These are phyloP conservation scores for Oidiodendron maius DNA, from an alignment of 495 filamentous ascomycete genomes.

Conservation along the genomic window DNA sequence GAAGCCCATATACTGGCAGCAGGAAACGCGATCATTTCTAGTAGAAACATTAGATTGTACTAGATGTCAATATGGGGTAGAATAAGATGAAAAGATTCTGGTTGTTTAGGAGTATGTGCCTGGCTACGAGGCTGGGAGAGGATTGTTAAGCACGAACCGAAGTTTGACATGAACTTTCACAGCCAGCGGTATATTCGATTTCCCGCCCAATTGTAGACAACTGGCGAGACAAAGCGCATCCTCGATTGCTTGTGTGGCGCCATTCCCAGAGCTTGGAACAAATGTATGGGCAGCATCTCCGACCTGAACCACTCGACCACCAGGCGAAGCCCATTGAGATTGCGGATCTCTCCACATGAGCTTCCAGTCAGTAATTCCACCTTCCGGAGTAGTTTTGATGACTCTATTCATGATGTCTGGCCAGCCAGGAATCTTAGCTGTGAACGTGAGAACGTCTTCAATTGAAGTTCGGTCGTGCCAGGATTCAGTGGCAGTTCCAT, in stretches of 20 bases:
- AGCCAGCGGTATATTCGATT: too few relatives aligned
- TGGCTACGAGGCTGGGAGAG: too few relatives aligned
- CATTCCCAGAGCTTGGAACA: conserved; percentile 65
- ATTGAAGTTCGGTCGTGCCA: not conserved
- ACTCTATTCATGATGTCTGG: not conserved
- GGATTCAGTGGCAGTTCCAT: not conserved
- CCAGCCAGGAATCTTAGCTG: not conserved
- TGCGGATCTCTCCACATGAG: conserved; percentile 65
- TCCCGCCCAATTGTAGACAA: conserved; percentile 43
- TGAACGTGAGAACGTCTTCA: not conserved
- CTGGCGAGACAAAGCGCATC: conserved; percentile 63
- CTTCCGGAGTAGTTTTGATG: not conserved
- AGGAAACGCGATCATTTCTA: too few relatives aligned
- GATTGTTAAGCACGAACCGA: too few relatives aligned
- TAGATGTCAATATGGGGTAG: too few relatives aligned
- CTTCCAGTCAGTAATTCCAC: conserved; percentile 66
- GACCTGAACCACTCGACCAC: conserved; percentile 53
- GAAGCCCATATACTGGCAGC: too few relatives aligned
- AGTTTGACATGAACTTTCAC: too few relatives aligned
- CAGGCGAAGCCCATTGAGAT: conserved; percentile 56
- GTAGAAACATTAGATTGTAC: too few relatives aligned
- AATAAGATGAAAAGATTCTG: too few relatives aligned
- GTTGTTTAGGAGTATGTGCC: too few relatives aligned
- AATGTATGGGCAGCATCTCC: conserved; percentile 73
- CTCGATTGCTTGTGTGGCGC: conserved; percentile 67